Conservation (phyloP, 192 early-diverging fungal genomes). For the Backusella westeae region DNA sequence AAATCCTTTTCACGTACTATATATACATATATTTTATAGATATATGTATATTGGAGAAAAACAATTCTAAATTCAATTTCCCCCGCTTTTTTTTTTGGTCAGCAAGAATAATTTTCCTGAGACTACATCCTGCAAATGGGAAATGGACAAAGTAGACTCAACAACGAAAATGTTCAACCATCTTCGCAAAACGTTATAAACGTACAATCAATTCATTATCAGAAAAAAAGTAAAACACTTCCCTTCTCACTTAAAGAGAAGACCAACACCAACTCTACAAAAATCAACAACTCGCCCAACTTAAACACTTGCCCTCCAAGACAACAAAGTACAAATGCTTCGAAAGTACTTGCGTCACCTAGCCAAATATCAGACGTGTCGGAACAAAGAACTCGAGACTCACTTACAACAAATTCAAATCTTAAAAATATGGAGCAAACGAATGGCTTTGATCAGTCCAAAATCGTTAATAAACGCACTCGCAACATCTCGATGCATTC, state of each 20-base stretch:
- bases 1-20: neutral
- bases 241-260: neutral
- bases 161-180: slow-evolving; percentile 2
- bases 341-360: neutral
- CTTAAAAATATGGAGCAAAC: neutral
- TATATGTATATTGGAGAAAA: neutral
- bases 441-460: neutral
- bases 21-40: neutral
- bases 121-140: neutral
- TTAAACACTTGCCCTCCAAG: neutral
- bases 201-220: neutral
- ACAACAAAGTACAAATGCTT: neutral
- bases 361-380: neutral
- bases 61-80: neutral
- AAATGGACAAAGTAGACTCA: slow-evolving; percentile 6
- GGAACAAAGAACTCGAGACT: neutral
- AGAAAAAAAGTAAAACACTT: neutral
- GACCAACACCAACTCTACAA: neutral
- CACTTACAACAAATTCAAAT: neutral
- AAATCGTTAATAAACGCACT: neutral
- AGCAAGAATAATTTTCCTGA: neutral
- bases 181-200: neutral
- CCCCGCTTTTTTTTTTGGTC: neutral
- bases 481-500: neutral
- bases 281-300: neutral